A percentile compares a stretch with the other conserved stretches of the same genome.
These are phyloP conservation scores for Dryadomyces sulphureus DNA, from an alignment of 2,329 filamentous ascomycete genomes.

Conservation along the genomic window DNA sequence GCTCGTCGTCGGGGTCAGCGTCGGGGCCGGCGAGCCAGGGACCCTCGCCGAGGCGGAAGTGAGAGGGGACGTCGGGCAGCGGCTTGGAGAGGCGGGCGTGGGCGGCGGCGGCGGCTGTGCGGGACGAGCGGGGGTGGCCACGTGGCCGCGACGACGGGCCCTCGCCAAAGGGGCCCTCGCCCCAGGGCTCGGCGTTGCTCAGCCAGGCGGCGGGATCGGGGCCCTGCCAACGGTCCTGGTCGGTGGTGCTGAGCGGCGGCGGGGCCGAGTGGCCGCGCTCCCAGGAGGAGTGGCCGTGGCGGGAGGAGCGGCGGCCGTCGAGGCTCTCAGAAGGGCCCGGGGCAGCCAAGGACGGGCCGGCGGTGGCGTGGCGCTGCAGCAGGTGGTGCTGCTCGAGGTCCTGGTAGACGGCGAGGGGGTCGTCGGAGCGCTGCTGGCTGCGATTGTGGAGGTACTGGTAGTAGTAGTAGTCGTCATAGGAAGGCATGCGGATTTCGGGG, in stretches of 20 bases:
- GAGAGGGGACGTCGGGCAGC: constrained; percentile 23
- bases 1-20: constrained; percentile 15
- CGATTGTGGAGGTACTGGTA: constrained; percentile 11
- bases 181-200: too few species aligned
- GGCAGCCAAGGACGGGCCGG: not conserved
- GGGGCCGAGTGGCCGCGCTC: constrained; percentile 34
- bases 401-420: constrained; percentile 8
- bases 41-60: constrained; percentile 31
- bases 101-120: not conserved
- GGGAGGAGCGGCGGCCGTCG: constrained; percentile 14
- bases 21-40: constrained; percentile 24
- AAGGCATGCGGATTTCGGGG: not conserved
- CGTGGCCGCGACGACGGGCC: not conserved
- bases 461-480: constrained; percentile 1
- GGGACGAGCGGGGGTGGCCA: too few species aligned
- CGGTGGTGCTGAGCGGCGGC: constrained; percentile 29
- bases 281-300: constrained; percentile 18
- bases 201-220: too few species aligned
- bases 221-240: constrained; percentile 32
- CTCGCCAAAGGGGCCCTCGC: not conserved
- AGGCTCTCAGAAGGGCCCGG: constrained; percentile 4
- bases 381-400: constrained; percentile 6
- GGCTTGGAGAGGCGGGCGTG: constrained; percentile 18
- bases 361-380: constrained; percentile 7
- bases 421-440: constrained; percentile 3